Evolutionary conservation across 1,284 basidiomycete species (phyloP).

Genomic region (Thelephora terrestris): DNA sequence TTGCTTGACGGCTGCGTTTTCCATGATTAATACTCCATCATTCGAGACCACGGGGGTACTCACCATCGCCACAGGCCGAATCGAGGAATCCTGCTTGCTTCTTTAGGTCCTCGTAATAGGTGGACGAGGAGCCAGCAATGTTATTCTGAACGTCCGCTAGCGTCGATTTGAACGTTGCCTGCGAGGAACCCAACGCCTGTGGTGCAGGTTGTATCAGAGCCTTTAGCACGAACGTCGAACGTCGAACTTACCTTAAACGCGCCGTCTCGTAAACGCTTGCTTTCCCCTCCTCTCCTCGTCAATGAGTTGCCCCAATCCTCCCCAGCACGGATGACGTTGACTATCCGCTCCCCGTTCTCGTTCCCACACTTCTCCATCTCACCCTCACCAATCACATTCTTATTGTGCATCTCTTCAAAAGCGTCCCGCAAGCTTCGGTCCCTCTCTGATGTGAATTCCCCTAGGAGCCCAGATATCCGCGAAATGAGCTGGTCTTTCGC

Average conservation of each 20-base stretch:
- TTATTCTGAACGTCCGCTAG: constrained; percentile 36
- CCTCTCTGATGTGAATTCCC: constrained; percentile 59
- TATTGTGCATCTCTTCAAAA: constrained; percentile 42
- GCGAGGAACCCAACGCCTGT: constrained; percentile 35
- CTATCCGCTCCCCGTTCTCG: constrained; percentile 38
- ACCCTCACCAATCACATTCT: constrained; percentile 45
- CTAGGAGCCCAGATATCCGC: constrained; percentile 61
- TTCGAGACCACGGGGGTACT: constrained; percentile 11
- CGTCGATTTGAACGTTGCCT: constrained; percentile 31
- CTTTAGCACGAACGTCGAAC: background rate
- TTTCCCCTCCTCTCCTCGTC: constrained; percentile 39
- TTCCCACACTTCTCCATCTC: constrained; percentile 37
- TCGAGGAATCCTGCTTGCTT: constrained; percentile 36
- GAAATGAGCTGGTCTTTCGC: constrained; percentile 66
- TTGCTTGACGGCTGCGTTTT: constrained; percentile 43
- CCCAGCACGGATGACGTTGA: constrained; percentile 29
- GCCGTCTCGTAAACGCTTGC: constrained; percentile 45
- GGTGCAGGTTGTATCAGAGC: constrained; percentile 3
- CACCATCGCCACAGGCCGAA: constrained; percentile 37
- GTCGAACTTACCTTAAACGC: constrained; percentile 42
- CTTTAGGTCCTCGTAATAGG: constrained; percentile 44
- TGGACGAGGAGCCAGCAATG: constrained; percentile 37
- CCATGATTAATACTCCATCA: background rate
- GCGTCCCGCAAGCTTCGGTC: constrained; percentile 59
- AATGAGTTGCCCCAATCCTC: constrained; percentile 32